Percentiles rank a stretch among this genome's conserved stretches.
These are phyloP conservation scores for Diaporthe humulicola DNA, from an alignment of 2,329 filamentous ascomycete genomes.

Conservation along the genomic window DNA sequence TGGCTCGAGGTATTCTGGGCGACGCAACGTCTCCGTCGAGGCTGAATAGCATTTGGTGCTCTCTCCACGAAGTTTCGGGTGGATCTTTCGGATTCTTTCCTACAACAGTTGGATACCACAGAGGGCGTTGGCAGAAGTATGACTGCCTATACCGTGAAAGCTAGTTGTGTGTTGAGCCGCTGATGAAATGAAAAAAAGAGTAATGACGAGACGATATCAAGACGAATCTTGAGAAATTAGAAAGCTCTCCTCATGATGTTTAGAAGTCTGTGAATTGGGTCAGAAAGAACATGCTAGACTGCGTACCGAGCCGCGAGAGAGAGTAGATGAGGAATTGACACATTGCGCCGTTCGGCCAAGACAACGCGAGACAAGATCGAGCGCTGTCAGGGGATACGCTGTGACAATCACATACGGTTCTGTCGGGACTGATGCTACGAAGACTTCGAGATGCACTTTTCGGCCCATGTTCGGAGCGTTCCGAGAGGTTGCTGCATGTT, in stretches of 20 bases:
- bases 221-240: not conserved
- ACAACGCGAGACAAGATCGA: conserved; percentile 11
- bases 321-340: not conserved
- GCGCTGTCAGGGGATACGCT: conserved; percentile 21
- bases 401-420: not conserved
- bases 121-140: not conserved
- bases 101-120: not conserved
- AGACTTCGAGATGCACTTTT: not conserved
- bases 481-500: conserved; percentile 23
- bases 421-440: not conserved
- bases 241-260: not conserved
- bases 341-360: conserved; percentile 11
- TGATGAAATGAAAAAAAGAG: too few relatives aligned
- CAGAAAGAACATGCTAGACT: not conserved
- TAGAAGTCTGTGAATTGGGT: not conserved
- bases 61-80: not conserved
- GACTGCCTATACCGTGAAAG: not conserved
- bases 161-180: not conserved
- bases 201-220: not conserved
- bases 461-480: conserved; percentile 1
- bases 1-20: not conserved
- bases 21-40: not conserved
- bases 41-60: not conserved
- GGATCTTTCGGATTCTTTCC: too few relatives aligned
- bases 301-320: not conserved